Conservation (phyloP, 2,329 filamentous ascomycete species). For the Trichoderma gracile region DNA sequence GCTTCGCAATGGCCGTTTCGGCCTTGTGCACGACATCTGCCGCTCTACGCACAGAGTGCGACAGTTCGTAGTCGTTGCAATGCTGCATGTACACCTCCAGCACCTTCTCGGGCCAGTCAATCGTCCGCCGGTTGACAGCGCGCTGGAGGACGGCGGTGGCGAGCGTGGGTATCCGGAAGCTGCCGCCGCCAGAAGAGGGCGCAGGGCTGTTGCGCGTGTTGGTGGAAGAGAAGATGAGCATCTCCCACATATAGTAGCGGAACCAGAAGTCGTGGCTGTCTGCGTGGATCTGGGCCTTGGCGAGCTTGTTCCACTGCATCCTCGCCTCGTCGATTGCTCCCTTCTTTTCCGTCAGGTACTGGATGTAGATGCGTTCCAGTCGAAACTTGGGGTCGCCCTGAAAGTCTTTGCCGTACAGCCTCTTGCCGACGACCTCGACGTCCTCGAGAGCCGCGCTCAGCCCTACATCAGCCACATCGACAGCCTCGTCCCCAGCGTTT, state of each 20-base stretch:
- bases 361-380: slow-evolving; percentile 87
- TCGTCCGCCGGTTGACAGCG: slow-evolving; percentile 60
- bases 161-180: slow-evolving; percentile 64
- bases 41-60: slow-evolving; percentile 71
- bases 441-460: slow-evolving; percentile 84
- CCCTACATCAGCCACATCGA: slow-evolving; percentile 87
- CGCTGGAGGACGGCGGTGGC: slow-evolving; percentile 77
- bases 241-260: slow-evolving; percentile 88
- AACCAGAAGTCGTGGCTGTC: slow-evolving; percentile 93
- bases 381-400: slow-evolving; percentile 87
- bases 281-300: slow-evolving; percentile 61
- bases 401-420: slow-evolving; percentile 71
- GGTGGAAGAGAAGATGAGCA: slow-evolving; percentile 60
- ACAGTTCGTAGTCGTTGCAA: slow-evolving; percentile 87
- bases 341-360: slow-evolving; percentile 84
- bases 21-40: slow-evolving; percentile 72
- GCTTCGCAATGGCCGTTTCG: slow-evolving; percentile 61
- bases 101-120: slow-evolving; percentile 77
- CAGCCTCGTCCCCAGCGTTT: slow-evolving; percentile 74
- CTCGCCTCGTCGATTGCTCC: slow-evolving; percentile 75
- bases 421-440: slow-evolving; percentile 75
- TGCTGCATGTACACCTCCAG: slow-evolving; percentile 74
- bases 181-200: slow-evolving; percentile 47
- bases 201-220: slow-evolving; percentile 51
- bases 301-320: slow-evolving; percentile 72